Conservation (phyloP, 1,284 basidiomycete genomes). For the Bondarzewia mesenterica region DNA sequence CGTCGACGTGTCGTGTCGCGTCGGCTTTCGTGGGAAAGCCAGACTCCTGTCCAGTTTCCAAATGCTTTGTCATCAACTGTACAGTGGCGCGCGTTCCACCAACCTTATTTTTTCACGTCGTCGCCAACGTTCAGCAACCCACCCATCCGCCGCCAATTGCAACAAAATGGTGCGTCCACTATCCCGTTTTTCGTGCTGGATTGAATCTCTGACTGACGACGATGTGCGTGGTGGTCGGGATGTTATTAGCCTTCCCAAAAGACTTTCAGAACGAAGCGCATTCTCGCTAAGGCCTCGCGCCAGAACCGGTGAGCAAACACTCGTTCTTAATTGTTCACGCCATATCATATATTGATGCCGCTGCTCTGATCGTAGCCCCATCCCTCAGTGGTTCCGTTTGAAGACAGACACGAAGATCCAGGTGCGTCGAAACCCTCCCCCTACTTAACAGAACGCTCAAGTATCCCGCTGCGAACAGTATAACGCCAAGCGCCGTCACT, state of each 20-base stretch:
- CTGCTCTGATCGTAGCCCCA: slow-evolving; percentile 51
- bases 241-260: slow-evolving; percentile 87
- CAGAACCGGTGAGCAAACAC: slow-evolving; percentile 79
- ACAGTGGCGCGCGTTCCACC: slow-evolving; percentile 19
- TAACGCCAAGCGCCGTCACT: slow-evolving; percentile 92
- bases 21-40: slow-evolving; percentile 13
- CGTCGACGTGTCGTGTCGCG: slow-evolving; percentile 4
- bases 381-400: slow-evolving; percentile 97
- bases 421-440: slow-evolving; percentile 43
- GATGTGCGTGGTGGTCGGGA: no score
- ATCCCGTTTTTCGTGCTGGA: neutral
- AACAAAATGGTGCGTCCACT: slow-evolving; percentile 5
- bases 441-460: neutral
- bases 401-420: slow-evolving; percentile 95
- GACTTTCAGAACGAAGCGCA: slow-evolving; percentile 93
- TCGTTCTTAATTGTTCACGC: neutral
- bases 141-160: slow-evolving; percentile 7
- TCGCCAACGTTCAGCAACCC: slow-evolving; percentile 22
- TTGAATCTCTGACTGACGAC: neutral
- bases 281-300: slow-evolving; percentile 90
- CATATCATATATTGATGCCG: slow-evolving; percentile 6
- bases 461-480: slow-evolving; percentile 39
- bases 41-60: slow-evolving; percentile 3
- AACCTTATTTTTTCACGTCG: slow-evolving; percentile 29
- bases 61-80: slow-evolving; percentile 29